These are phyloP conservation scores for Sporormia fimetaria DNA, from an alignment of 495 filamentous ascomycete species.

Conservation along the genomic window DNA sequence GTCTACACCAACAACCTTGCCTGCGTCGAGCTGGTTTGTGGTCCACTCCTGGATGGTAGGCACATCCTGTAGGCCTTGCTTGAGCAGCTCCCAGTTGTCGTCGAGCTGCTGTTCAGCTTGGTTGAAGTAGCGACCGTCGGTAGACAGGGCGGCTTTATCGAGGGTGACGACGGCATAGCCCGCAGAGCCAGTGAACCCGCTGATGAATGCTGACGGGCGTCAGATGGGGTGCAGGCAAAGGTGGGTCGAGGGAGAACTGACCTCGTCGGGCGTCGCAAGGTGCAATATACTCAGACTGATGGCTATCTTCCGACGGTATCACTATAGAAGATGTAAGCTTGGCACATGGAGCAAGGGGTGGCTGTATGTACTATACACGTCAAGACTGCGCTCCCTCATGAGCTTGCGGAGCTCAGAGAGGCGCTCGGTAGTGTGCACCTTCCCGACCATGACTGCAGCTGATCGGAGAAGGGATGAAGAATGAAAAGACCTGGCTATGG, in stretches of 20 bases:
- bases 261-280: constrained; percentile 82
- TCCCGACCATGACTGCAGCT: constrained; percentile 61
- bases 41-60: constrained; percentile 98
- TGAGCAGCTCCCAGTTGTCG: constrained; percentile 80
- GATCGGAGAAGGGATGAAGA: constrained; percentile 27
- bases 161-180: constrained; percentile 82
- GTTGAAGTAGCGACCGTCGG: constrained; percentile 97
- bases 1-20: constrained; percentile 85
- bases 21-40: constrained; percentile 68
- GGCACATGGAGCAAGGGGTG: neutral
- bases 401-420: constrained; percentile 66
- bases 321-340: constrained; percentile 43
- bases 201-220: constrained; percentile 59
- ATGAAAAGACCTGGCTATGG: constrained; percentile 11
- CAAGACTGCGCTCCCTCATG: constrained; percentile 79
- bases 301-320: constrained; percentile 92
- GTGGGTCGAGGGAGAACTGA: constrained; percentile 30
- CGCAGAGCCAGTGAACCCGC: constrained; percentile 90
- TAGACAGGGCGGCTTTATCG: constrained; percentile 81
- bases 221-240: constrained; percentile 5
- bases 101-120: constrained; percentile 91
- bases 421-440: constrained; percentile 69
- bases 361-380: constrained; percentile 73
- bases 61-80: constrained; percentile 84
- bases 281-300: constrained; percentile 96